Percentiles rank a stretch among this genome's conserved stretches.
These are phyloP conservation scores for Tylopilus intermedius DNA, from an alignment of 768 basidiomycete genomes.

Conservation along the genomic window DNA sequence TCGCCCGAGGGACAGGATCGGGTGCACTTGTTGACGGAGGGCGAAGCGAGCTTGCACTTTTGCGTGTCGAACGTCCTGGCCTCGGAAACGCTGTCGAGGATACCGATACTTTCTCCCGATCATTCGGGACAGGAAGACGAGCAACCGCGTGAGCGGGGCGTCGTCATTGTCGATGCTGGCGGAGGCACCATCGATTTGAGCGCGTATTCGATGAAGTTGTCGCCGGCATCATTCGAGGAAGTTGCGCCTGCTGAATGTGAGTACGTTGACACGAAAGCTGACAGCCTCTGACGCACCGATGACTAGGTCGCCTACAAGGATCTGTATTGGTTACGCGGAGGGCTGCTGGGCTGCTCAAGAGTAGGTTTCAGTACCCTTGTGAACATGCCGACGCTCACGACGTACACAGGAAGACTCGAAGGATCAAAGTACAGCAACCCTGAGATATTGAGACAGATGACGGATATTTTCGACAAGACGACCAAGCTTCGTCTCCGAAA, in stretches of 20 bases:
- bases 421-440: constrained; percentile 29
- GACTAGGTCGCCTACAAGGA: constrained; percentile 38
- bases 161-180: constrained; percentile 50
- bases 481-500: constrained; percentile 43
- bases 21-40: constrained; percentile 57
- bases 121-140: constrained; percentile 16
- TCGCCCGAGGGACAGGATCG: constrained; percentile 36
- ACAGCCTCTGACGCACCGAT: neutral
- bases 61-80: constrained; percentile 46
- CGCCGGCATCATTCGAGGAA: constrained; percentile 38
- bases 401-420: constrained; percentile 24
- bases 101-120: constrained; percentile 20
- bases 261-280: neutral
- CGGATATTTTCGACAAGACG: constrained; percentile 35
- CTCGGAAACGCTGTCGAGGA: constrained; percentile 25
- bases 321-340: constrained; percentile 36
- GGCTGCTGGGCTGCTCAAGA: constrained; percentile 30
- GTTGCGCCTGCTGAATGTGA: constrained; percentile 34
- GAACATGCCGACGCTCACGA: neutral
- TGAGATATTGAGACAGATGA: constrained; percentile 35
- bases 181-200: constrained; percentile 43
- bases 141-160: constrained; percentile 26
- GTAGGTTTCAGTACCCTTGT: constrained; percentile 6
- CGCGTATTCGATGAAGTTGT: constrained; percentile 37
- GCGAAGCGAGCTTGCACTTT: constrained; percentile 58